Base-by-base conservation (phyloP, 2,329 filamentous ascomycete species). In the Gaeumannomyces sp. region DNA sequence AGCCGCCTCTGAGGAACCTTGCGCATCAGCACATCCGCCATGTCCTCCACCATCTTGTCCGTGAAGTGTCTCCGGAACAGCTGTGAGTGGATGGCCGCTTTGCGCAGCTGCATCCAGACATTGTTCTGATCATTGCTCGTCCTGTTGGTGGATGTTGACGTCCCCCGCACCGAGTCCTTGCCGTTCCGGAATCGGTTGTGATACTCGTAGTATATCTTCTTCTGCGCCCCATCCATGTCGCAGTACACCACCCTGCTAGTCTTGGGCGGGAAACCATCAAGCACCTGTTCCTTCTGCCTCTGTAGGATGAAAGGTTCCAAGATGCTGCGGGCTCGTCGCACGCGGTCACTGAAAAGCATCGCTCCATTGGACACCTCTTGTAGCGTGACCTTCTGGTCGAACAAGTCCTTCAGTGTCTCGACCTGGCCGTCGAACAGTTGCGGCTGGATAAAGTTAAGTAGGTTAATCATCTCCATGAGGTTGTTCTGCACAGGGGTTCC, bases 401-500 rank as follows among this genome's bases (percentile, higher is more conserved):
- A 99, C 61, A 98, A 90, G 63, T 88, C 89, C 65, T 89, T 83
- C n/a, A 99, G 83, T 67, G 93, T 87, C 11, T 95, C 88, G 70
- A 90, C 87, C 68, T 89, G 87, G 50, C 89, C 85, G 13, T 85
- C 81, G 74, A 99, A 99, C 50, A 98, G 84, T 10, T 85, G 79
- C 0, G 95, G 95, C 76, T 98, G 89, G 71, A 99, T 93, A 73
- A 99, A 98, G n/a, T 89, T 92, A 16, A 99, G 84, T 19, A 99
- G 85, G 2, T 93, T 91, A 57, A 93, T 89, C 71, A 99, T 86
- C 77, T 99, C 95, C 73, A 94, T 89, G 27, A 99, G 81, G 74
- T 98, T 98, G 78, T 99, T 96, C 75, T 96, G 92, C 2, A 99
- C 83, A 0, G 95, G 95, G 0, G 95, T 99, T 58, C 95, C 95